Evolutionary conservation across 768 basidiomycete genomes (phyloP).

Genomic region (Lentinula lateritia): DNA sequence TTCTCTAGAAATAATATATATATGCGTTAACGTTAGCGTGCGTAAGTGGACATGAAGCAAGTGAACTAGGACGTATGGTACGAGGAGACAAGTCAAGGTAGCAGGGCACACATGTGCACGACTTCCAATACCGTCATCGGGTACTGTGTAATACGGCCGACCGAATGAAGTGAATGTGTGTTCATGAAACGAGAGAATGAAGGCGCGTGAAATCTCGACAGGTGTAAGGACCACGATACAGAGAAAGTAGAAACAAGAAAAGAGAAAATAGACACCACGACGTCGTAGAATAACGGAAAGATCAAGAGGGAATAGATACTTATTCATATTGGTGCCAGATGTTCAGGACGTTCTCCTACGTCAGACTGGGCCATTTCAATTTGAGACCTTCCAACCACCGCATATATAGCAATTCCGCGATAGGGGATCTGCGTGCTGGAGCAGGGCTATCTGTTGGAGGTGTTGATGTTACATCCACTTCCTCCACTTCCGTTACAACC

Average conservation of each 20-base stretch:
- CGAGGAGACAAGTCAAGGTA: background rate
- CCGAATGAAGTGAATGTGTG: background rate
- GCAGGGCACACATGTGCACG: background rate
- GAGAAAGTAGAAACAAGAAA: background rate
- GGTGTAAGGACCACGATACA: too few relatives aligned
- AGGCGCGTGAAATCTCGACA: background rate
- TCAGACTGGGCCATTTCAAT: constrained; percentile 83
- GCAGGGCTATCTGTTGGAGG: constrained; percentile 38
- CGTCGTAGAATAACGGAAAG: background rate
- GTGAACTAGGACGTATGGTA: too few relatives aligned
- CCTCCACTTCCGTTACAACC: constrained; percentile 78
- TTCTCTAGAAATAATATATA: background rate
- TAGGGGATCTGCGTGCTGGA: constrained; percentile 71
- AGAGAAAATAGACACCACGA: background rate
- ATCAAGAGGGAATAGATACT: constrained; percentile 3
- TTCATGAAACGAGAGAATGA: background rate
- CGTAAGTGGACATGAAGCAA: background rate
- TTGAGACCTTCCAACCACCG: constrained; percentile 92
- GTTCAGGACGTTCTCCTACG: constrained; percentile 18
- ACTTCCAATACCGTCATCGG: too few relatives aligned
- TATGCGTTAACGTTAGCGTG: constrained; percentile 2
- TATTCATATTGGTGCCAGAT: constrained; percentile 11
- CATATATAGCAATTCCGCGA: constrained; percentile 94
- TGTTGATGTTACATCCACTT: constrained; percentile 21
- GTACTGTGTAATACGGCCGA: background rate